Conservation (phyloP, 768 basidiomycete species). For the Suillus fuscotomentosus region DNA sequence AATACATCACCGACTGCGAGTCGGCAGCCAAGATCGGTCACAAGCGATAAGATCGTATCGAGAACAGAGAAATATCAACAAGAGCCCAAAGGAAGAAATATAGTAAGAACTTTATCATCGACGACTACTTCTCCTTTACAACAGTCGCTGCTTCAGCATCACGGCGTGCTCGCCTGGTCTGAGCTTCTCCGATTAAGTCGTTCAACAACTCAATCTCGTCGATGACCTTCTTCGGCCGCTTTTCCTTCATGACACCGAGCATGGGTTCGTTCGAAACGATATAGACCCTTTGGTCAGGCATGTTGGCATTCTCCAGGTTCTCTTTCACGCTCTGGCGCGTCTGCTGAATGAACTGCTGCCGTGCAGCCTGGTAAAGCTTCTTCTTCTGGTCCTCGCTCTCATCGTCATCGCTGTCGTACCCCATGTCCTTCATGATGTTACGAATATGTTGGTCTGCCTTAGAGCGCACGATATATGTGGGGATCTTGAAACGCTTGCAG, state of each 20-base stretch:
- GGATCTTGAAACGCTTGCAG: conserved; percentile 33
- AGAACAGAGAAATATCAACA: neutral
- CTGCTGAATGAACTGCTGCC: conserved; percentile 27
- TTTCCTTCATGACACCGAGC: conserved; percentile 25
- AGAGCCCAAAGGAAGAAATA: neutral
- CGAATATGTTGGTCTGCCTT: conserved; percentile 19
- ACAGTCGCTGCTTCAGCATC: neutral
- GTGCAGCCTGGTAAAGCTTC: conserved; percentile 22
- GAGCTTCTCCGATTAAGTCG: conserved; percentile 22
- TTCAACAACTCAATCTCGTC: conserved; percentile 27
- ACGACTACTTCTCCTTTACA: neutral
- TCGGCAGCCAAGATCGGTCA: neutral
- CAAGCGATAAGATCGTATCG: neutral
- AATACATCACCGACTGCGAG: neutral
- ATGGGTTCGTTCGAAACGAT: conserved; percentile 25
- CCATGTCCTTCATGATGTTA: conserved; percentile 20
- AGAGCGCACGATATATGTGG: conserved; percentile 31
- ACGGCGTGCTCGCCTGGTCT: neutral
- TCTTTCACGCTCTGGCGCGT: conserved; percentile 24
- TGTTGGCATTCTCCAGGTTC: conserved; percentile 22
- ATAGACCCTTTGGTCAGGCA: conserved; percentile 31
- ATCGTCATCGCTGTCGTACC: conserved; percentile 25
- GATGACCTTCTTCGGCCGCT: conserved; percentile 24
- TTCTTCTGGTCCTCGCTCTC: conserved; percentile 12
- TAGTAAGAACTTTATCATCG: neutral